Evolutionary conservation across 2,329 filamentous ascomycete genomes (phyloP), one percentile per base, ranked within the genome.

Genomic region (Aschersonia sp.): DNA sequence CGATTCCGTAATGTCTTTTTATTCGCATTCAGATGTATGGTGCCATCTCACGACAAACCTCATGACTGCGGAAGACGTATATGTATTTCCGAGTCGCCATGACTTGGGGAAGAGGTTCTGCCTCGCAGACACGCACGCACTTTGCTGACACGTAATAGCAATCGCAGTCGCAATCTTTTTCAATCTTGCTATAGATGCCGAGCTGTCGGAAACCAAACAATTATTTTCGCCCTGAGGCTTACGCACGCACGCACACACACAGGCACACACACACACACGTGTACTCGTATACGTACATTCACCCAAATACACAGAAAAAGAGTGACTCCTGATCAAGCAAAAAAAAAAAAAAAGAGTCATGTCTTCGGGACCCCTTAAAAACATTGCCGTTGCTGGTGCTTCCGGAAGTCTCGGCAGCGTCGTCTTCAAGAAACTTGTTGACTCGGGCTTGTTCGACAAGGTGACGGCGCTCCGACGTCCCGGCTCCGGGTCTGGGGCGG

Each of bases 311-410:
- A 22, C 22, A 22, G 4, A 12, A n/a, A 12, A 5, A 43, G 11
- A 37, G 6, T 41, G 2, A 41, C 5, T 3, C 14, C 9, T 7
- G 14, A 41, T 41, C 40, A 7, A 41, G 11, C 6, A 6, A 4
- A n/a, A 11, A 41, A 41, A 14, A 10, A 2, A 14, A n/a, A 41
- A 30, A 30, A 40, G 35, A 45, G 53, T 1, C 29, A 63, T 63
- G 60, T 57, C 62, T 41, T 11, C 14, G 9, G 7, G 4, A 3
- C 4, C 53, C 29, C 55, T 66, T 49, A 64, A 63, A 51, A 69
- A 63, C 51, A 58, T 70, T 41, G 60, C 60, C 10, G 44, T 69
- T 7, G 57, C 60, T 32, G 66, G 67, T 46, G 66, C 63, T 6
- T 54, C 60, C 1, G 66, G 66, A 10, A 57, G 52, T 44, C 55